Evolutionary conservation across 2,329 filamentous ascomycete genomes (phyloP), one percentile per base, ranked within the genome.

Genomic region (Talaromyces funiculosus): DNA sequence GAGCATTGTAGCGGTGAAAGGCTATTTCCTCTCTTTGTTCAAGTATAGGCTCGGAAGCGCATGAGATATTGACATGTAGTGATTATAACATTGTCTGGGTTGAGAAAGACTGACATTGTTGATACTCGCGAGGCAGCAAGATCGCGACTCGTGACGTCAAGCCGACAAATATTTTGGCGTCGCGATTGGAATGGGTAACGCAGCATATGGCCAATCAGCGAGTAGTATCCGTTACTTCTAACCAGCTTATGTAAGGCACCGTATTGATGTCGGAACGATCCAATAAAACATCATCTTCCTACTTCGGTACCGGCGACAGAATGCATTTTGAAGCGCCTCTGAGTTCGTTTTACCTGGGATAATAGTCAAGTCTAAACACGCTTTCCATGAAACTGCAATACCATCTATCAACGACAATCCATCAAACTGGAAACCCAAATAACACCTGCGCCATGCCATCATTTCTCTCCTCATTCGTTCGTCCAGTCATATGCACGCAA

Each of bases 1-100:
- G 6, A 89, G 88, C 6, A 84, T 82, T 53, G 45, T 59, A 35
- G 42, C 18, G 55, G 42, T 37, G 40, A n/a, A 22, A 35, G 18
- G 33, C 22, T 54, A 7, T 37, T 35, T n/a, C 3, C 10, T 26
- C 20, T 54, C 33, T 22, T 51, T 35, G 47, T 20, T 51, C 8
- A 20, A 16, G 12, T 24, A 29, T 38, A 18, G 6, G 16, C 10
- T 40, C 9, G 7, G 16, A 37, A 18, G 14, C 51, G 18, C 5
- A 40, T n/a, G 10, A n/a, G 14, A 18, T 8, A 18, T 3, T 18
- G 14, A 38, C 9, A 1, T 14, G 29, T 54, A 54, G 16, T n/a
- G 18, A 5, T 37, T 35, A 35, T 7, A 8, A 10, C 31, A 20
- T 40, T 54, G 33, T 38, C n/a, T 22, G 9, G 31, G 29, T 33